These are phyloP conservation scores for Gracilaria vermiculophylla DNA, from an alignment of 23 red algal species.

Conservation along the genomic window DNA sequence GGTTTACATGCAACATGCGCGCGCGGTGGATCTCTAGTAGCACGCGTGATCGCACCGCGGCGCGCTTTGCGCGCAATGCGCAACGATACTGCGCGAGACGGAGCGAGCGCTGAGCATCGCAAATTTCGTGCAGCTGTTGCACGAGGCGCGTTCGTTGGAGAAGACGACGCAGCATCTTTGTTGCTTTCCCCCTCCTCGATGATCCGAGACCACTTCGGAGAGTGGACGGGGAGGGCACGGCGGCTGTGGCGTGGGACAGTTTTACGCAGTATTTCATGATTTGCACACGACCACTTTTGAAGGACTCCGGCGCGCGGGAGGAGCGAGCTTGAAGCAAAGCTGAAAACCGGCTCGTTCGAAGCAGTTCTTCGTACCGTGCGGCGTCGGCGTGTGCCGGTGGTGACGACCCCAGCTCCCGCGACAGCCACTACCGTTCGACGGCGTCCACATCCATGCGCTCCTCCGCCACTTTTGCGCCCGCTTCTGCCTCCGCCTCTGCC, in stretches of 20 bases:
- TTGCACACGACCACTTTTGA: too few species aligned
- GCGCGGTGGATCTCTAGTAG: background rate
- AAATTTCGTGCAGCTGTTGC: background rate
- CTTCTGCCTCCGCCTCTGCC: background rate
- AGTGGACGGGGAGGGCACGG: too few species aligned
- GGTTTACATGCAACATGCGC: background rate
- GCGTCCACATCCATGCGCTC: background rate
- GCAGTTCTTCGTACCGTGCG: too few species aligned
- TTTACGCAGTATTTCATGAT: too few species aligned
- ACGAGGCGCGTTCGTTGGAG: background rate
- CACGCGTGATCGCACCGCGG: constrained; percentile 1
- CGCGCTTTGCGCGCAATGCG: background rate
- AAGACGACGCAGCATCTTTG: background rate
- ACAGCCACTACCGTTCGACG: background rate
- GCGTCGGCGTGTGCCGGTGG: too few species aligned
- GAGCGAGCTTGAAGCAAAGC: too few species aligned
- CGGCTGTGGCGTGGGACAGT: too few species aligned
- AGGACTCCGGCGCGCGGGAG: too few species aligned
- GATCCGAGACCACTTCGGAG: too few species aligned
- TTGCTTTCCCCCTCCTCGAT: too few species aligned
- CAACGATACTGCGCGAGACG: background rate
- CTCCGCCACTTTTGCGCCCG: background rate
- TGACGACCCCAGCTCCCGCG: too few species aligned
- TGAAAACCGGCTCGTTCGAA: too few species aligned
- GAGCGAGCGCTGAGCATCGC: background rate